Conservation (phyloP, 139 green algal species). For the Chlamydomonas sphaeroides region DNA sequence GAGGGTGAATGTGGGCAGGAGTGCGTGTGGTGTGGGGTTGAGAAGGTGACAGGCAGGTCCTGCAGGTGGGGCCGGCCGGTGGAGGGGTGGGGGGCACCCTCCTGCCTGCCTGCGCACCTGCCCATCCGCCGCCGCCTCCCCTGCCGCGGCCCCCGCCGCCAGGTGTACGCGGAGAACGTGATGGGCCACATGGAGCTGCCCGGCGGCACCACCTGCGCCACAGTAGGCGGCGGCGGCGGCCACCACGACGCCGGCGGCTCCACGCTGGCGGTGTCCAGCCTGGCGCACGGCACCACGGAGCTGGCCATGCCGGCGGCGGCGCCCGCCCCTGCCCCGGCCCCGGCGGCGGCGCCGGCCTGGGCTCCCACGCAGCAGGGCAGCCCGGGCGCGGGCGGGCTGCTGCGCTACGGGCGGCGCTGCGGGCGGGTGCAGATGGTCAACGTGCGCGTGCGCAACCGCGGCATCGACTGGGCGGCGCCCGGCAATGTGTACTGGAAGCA, state of each 20-base stretch:
- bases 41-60: too few species aligned
- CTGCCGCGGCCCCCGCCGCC: background rate
- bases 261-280: slow-evolving; percentile 19
- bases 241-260: background rate
- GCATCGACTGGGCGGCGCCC: slow-evolving; percentile 81
- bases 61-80: too few species aligned
- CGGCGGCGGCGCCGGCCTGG: background rate
- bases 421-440: slow-evolving; percentile 82
- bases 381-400: background rate
- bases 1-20: too few species aligned
- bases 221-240: background rate
- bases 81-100: too few species aligned
- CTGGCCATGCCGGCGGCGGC: background rate
- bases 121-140: too few species aligned
- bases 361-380: too few species aligned
- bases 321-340: slow-evolving; percentile 1
- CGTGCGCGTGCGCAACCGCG: slow-evolving; percentile 87
- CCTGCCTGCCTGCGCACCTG: too few species aligned
- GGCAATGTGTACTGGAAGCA: slow-evolving; percentile 90
- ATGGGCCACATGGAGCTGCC: slow-evolving; percentile 46
- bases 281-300: slow-evolving; percentile 11
- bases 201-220: slow-evolving; percentile 42
- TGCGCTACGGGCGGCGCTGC: slow-evolving; percentile 59
- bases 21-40: too few species aligned
- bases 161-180: slow-evolving; percentile 43